phyloP scores from a whole-genome alignment of 73 alveolate species.

The Paramecium octaurelia region DNA sequence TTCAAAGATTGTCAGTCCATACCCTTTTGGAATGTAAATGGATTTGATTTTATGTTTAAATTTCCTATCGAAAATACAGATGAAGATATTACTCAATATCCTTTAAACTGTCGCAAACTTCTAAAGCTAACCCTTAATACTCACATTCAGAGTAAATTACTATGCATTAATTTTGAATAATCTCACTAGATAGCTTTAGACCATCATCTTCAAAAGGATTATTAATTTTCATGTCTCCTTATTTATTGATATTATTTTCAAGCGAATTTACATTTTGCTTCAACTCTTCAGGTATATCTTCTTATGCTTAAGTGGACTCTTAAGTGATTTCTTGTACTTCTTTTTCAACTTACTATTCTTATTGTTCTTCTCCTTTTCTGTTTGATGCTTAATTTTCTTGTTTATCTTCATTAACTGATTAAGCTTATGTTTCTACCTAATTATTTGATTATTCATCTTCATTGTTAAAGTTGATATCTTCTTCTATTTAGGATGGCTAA shows the following conservation, averaged over 20 bases:
- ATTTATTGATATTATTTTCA: not conserved
- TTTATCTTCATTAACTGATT: not conserved
- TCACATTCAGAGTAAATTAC: conserved; percentile 11
- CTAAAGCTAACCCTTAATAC: not conserved
- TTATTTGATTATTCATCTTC: not conserved
- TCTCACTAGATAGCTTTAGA: not conserved
- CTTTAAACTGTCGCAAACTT: conserved; percentile 12
- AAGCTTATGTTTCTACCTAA: not conserved
- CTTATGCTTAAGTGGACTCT: not conserved
- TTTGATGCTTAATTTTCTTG: not conserved
- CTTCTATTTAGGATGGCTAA: not conserved
- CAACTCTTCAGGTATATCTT: not conserved
- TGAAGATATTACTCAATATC: conserved; percentile 4
- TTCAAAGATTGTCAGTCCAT: not conserved
- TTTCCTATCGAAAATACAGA: not conserved
- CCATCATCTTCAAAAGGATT: not conserved
- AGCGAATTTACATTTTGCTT: not conserved
- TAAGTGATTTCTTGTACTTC: not conserved
- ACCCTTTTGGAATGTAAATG: not conserved
- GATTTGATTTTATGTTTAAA: not conserved
- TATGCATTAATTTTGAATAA: not conserved
- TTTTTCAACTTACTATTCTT: not conserved
- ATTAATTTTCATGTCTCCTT: not conserved
- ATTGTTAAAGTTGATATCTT: not conserved
- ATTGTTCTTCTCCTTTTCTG: not conserved